Percentiles rank a stretch among this genome's conserved stretches.
Evolutionary conservation across 192 early-diverging fungal species (phyloP).

Genomic region (Allomyces arbusculus): DNA sequence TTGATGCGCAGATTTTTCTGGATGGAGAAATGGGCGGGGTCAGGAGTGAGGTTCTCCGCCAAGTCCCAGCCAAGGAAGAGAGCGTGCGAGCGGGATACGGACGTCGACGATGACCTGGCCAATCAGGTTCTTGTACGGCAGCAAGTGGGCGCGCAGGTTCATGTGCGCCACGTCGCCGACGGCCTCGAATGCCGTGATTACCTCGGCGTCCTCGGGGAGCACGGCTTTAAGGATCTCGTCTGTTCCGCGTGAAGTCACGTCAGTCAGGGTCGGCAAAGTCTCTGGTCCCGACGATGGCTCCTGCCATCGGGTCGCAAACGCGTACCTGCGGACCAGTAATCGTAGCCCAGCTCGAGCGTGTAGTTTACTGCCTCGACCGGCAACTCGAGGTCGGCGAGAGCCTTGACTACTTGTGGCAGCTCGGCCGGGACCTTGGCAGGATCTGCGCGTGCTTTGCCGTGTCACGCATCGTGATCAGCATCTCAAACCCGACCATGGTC

Average conservation of each 20-base stretch:
- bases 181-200: slow-evolving; percentile 65
- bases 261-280: neutral
- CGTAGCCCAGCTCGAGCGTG: slow-evolving; percentile 48
- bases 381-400: slow-evolving; percentile 4
- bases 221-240: slow-evolving; percentile 83
- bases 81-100: slow-evolving; percentile 3
- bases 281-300: neutral
- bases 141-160: slow-evolving; percentile 76
- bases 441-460: neutral
- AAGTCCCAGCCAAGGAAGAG: no score
- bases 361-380: slow-evolving; percentile 29
- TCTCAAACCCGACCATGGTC: neutral
- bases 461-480: slow-evolving; percentile 2
- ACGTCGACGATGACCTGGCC: slow-evolving; percentile 89
- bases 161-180: slow-evolving; percentile 94
- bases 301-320: neutral
- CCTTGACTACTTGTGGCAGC: slow-evolving; percentile 18
- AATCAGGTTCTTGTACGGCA: slow-evolving; percentile 77
- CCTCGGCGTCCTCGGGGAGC: slow-evolving; percentile 58
- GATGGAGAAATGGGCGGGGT: neutral
- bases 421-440: slow-evolving; percentile 4
- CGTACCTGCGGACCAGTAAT: slow-evolving; percentile 70
- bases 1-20: slow-evolving; percentile 71
- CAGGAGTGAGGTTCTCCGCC: neutral
- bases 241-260: neutral